A percentile compares a stretch with the other conserved stretches of the same genome.
phyloP scores from a whole-genome alignment of 1,139 yeast species.

The Protomyces arabidopsidicola region DNA sequence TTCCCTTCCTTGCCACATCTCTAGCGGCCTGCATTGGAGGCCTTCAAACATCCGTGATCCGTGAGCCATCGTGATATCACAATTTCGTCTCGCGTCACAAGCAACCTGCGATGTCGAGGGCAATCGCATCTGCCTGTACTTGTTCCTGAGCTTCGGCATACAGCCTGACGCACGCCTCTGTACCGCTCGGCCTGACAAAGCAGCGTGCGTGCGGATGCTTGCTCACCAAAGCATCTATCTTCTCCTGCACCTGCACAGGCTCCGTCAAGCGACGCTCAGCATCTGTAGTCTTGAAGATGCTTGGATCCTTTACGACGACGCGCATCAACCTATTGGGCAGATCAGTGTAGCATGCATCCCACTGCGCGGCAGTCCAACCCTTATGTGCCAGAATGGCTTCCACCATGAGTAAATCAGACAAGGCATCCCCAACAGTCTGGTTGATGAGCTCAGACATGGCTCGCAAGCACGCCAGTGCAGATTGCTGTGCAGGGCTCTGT shows the following conservation, averaged over 20 bases:
- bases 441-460: constrained; percentile 69
- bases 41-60: too few species aligned
- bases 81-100: neutral
- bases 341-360: constrained; percentile 77
- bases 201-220: constrained; percentile 66
- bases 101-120: constrained; percentile 47
- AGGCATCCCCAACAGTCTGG: constrained; percentile 97
- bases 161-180: constrained; percentile 87
- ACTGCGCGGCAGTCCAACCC: constrained; percentile 55
- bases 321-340: constrained; percentile 80
- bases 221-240: constrained; percentile 62
- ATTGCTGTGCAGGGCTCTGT: constrained; percentile 41
- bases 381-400: constrained; percentile 60
- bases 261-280: constrained; percentile 78
- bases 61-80: too few species aligned
- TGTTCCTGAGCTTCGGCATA: constrained; percentile 78
- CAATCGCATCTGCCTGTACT: constrained; percentile 52
- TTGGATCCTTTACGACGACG: constrained; percentile 77
- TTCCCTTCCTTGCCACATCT: too few species aligned
- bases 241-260: constrained; percentile 71
- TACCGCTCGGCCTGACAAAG: constrained; percentile 95
- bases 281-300: constrained; percentile 68
- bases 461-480: constrained; percentile 52
- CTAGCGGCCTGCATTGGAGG: too few species aligned
- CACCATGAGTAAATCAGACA: constrained; percentile 78